A percentile compares a stretch with the other conserved stretches of the same genome.
phyloP scores from a whole-genome alignment of 495 filamentous ascomycete genomes.

The Polyplosphaeria fusca region DNA sequence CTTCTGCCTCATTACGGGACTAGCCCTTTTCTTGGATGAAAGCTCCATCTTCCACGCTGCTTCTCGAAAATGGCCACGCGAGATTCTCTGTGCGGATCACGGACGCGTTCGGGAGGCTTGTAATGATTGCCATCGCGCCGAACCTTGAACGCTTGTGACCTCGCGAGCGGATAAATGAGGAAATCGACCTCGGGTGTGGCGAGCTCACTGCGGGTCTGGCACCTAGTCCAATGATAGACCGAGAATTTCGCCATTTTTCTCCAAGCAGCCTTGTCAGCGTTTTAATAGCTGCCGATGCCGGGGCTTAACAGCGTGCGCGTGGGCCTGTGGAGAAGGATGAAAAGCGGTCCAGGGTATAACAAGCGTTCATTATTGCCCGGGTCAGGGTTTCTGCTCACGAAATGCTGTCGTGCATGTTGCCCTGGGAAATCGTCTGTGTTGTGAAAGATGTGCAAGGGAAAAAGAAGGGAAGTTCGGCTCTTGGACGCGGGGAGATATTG shows the following conservation, averaged over 20 bases:
- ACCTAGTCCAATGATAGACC: slow-evolving; percentile 2
- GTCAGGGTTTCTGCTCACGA: not conserved
- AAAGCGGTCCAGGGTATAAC: not conserved
- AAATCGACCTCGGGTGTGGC: not conserved
- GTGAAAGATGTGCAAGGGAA: slow-evolving; percentile 2
- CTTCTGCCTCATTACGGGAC: too few relatives aligned
- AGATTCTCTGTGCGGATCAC: not conserved
- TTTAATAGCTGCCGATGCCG: not conserved
- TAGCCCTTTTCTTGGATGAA: too few relatives aligned
- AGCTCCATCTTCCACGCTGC: slow-evolving; percentile 2
- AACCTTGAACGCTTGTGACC: slow-evolving; percentile 3
- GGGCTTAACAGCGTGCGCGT: not conserved
- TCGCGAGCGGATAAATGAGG: slow-evolving; percentile 13
- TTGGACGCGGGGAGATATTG: not conserved
- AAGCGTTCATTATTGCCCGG: slow-evolving; percentile 4
- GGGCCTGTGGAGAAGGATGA: not conserved
- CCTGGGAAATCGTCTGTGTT: not conserved
- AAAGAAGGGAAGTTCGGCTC: not conserved
- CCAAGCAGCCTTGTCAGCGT: not conserved
- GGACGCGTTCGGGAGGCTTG: not conserved
- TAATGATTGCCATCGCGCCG: not conserved
- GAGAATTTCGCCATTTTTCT: not conserved
- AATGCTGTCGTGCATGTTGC: slow-evolving; percentile 4
- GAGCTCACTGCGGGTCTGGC: not conserved
- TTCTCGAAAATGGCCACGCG: slow-evolving; percentile 1